Conservation (phyloP, 192 early-diverging fungal genomes). For the Backusella psychrophila region DNA sequence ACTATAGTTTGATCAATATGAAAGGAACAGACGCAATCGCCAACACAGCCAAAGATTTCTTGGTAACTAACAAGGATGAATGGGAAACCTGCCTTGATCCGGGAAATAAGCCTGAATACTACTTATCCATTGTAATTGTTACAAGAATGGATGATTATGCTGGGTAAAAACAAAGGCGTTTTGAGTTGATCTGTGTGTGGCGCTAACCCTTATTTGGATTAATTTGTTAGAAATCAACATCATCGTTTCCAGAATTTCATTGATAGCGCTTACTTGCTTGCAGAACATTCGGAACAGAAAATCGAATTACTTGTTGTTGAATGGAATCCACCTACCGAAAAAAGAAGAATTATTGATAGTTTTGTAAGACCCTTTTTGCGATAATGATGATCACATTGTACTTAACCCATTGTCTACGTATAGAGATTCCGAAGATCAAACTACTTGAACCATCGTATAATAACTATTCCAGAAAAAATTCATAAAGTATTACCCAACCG, state of each 20-base stretch:
- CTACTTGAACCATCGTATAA: conserved; percentile 26
- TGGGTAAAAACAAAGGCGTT: not conserved
- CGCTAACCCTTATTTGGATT: conserved; percentile 8
- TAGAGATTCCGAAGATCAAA: conserved; percentile 30
- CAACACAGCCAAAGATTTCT: not conserved
- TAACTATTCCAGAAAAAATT: conserved; percentile 27
- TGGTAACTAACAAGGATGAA: not conserved
- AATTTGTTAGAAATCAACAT: conserved; percentile 22
- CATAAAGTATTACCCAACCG: conserved; percentile 23
- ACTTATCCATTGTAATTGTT: conserved; percentile 28
- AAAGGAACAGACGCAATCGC: not conserved
- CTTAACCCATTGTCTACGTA: not conserved
- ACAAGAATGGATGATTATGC: conserved; percentile 27
- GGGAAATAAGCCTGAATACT: conserved; percentile 5
- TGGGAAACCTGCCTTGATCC: conserved; percentile 15
- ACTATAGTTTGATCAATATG: not conserved
- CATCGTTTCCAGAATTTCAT: conserved; percentile 35
- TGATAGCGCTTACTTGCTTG: conserved; percentile 26
- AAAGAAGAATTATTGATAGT: conserved; percentile 17
- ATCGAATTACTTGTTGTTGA: conserved; percentile 30
- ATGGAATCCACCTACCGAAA: conserved; percentile 27
- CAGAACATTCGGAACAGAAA: conserved; percentile 13
- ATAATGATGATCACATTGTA: not conserved
- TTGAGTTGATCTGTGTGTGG: not conserved
- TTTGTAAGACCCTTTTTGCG: not conserved